Base-by-base conservation (phyloP, 192 early-diverging fungal species). In the Backusella westeae region DNA sequence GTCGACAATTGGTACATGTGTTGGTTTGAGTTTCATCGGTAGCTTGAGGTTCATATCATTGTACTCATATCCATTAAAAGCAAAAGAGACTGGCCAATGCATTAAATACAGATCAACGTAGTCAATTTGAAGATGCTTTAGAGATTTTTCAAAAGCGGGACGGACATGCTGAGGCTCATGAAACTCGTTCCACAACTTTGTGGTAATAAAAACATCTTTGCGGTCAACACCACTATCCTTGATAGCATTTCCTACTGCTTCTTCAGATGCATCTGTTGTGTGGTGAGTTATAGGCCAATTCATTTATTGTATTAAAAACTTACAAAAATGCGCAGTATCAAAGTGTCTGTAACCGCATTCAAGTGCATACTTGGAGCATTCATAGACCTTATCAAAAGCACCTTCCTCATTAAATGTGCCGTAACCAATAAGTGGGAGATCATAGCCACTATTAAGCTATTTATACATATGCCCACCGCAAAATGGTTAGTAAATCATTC, bases 71-170 rank as follows among this genome's bases (percentile, higher is more conserved):
- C 26, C 35, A 67, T 49, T 71, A 74, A 79, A 72, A 9, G 15
- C 44, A 66, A 91, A 85, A 4, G 93, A 88, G 32, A 88, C 72
- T 0, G 95, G 95, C 93, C 92, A 96, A 85, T 96, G 94, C 74
- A 96, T 85, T 29, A 96, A 84, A 73, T 94, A 93, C 65, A 96
- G 75, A 74, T 96, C 94, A 44, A 96, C 80, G 76, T 96, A 94
- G 29, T 92, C 87, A 34, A 93, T 73, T 52, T 87, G 82, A 17
- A 96, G 86, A 78, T 92, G 90, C 38, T 82, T 75, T 35, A 95
- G 87, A 2, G 93, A 92, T 15, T 81, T 79, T 75, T 90, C 83
- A 8, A 93, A 72, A 0, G 91, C 92, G 36, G 81, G 82, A 1
- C 78, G 72, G 0, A 96, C 91, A 46, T 91, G 81, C 74, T 92